Evolutionary conservation across 345 rosid genomes (phyloP).

Genomic region (Iberis pinnata): DNA sequence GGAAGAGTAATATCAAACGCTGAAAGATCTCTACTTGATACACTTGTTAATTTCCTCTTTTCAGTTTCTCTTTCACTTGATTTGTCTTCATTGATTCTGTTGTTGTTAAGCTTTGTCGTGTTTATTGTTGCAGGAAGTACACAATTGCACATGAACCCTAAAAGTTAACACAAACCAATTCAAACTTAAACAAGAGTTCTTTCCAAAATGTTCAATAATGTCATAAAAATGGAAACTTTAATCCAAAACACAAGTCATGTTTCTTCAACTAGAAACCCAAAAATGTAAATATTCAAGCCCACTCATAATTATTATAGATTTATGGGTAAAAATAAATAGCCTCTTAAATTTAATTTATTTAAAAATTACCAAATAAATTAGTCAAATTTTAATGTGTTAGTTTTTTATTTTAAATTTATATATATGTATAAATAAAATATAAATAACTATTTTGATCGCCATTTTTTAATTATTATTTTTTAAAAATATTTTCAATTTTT

Average conservation of each 20-base stretch:
- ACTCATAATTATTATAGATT: no score
- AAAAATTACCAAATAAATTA: no score
- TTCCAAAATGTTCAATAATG: slow-evolving; percentile 7
- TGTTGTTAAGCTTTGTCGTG: slow-evolving; percentile 52
- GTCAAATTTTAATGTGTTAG: no score
- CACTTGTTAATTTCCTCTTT: slow-evolving; percentile 52
- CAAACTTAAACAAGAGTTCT: slow-evolving; percentile 20
- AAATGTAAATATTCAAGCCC: no score
- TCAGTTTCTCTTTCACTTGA: slow-evolving; percentile 50
- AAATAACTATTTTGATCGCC: no score
- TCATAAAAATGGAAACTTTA: neutral
- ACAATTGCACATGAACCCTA: slow-evolving; percentile 85
- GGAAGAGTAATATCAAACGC: slow-evolving; percentile 41
- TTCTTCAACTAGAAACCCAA: no score
- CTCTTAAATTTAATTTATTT: no score
- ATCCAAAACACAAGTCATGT: neutral
- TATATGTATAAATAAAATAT: no score
- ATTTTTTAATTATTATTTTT: no score
- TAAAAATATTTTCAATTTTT: no score
- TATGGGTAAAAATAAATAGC: no score
- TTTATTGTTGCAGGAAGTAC: slow-evolving; percentile 78
- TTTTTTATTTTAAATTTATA: no score
- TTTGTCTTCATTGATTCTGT: slow-evolving; percentile 51
- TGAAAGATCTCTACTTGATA: slow-evolving; percentile 21
- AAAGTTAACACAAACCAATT: neutral